Conservation (phyloP, 805 yeast genomes). For the Barnettozyma californica region DNA sequence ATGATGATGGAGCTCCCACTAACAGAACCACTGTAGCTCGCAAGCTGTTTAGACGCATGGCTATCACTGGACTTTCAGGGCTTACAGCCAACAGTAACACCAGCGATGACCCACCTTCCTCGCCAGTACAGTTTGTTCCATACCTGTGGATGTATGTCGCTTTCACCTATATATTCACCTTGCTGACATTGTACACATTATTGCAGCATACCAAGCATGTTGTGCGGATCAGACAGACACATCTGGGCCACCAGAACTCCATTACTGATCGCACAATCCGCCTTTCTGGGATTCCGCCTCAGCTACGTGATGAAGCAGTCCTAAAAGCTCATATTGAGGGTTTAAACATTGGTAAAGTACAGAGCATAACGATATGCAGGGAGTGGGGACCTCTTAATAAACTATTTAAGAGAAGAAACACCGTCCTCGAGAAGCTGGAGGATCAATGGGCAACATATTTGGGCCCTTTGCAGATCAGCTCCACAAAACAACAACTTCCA, state of each 20-base stretch:
- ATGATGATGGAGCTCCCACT: neutral
- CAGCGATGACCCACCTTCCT: constrained; percentile 17
- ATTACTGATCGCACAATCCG: constrained; percentile 89
- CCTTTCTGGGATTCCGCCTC: constrained; percentile 83
- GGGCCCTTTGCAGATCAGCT: constrained; percentile 31
- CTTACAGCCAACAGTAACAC: constrained; percentile 26
- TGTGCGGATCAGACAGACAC: constrained; percentile 70
- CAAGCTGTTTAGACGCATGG: neutral
- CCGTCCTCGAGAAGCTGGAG: constrained; percentile 55
- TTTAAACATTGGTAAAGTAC: constrained; percentile 75
- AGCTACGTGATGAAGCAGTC: constrained; percentile 64
- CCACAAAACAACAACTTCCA: constrained; percentile 17
- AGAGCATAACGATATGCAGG: constrained; percentile 71
- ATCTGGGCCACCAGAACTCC: constrained; percentile 81
- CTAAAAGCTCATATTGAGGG: constrained; percentile 71
- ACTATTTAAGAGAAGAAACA: constrained; percentile 54
- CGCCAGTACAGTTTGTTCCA: constrained; percentile 40
- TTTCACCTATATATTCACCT: constrained; percentile 83
- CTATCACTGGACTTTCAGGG: neutral
- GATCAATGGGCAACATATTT: constrained; percentile 66
- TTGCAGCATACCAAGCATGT: constrained; percentile 68
- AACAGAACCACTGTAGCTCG: neutral
- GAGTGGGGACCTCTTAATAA: constrained; percentile 78
- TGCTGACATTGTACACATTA: constrained; percentile 52
- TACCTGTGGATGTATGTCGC: constrained; percentile 83